Evolutionary conservation across 2,329 filamentous ascomycete species (phyloP).

Genomic region (Fonsecaea pedrosoi): DNA sequence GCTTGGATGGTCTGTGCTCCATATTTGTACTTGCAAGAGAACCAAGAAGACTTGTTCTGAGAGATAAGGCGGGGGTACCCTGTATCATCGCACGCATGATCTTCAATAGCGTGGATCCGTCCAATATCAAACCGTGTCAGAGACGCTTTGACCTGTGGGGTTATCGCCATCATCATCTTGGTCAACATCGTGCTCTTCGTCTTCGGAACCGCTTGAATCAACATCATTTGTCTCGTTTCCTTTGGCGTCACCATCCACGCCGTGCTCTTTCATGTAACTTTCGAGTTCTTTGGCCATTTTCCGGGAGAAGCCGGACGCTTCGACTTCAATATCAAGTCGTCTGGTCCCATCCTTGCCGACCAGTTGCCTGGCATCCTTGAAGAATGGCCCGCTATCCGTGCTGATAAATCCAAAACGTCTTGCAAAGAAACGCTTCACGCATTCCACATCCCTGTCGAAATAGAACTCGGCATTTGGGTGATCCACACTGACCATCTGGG

Average conservation of each 20-base stretch:
- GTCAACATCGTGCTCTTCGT: constrained; percentile 48
- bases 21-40: neutral
- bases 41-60: neutral
- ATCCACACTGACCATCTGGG: constrained; percentile 96
- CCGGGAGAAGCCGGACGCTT: constrained; percentile 93
- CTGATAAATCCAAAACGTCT: constrained; percentile 86
- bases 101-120: neutral
- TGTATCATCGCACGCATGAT: constrained; percentile 12
- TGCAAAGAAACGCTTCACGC: constrained; percentile 93
- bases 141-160: neutral
- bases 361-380: constrained; percentile 79
- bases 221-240: constrained; percentile 48
- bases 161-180: constrained; percentile 33
- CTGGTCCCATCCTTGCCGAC: constrained; percentile 69
- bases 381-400: constrained; percentile 82
- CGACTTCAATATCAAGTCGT: constrained; percentile 83
- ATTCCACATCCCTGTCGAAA: constrained; percentile 94
- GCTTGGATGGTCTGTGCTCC: neutral
- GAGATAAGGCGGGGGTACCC: neutral
- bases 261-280: constrained; percentile 79
- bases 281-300: constrained; percentile 97
- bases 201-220: constrained; percentile 50
- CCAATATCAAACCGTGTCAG: constrained; percentile 13
- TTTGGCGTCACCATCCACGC: constrained; percentile 61
- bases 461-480: constrained; percentile 95